Conservation (phyloP, 2,329 filamentous ascomycete genomes). For the Acrocalymma vagum region DNA sequence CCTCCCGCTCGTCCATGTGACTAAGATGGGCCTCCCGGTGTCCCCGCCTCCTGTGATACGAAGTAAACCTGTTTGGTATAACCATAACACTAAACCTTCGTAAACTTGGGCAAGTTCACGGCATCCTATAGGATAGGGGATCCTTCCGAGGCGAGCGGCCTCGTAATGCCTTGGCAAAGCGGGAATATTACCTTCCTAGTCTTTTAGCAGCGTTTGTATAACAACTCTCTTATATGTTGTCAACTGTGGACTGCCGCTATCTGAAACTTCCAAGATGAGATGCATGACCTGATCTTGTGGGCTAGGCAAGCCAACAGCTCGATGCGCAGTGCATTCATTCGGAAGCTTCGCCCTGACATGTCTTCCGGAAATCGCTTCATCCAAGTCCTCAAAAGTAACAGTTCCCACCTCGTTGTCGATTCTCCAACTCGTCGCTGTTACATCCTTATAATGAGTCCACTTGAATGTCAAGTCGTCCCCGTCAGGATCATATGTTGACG, state of each 20-base stretch:
- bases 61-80: too few relatives aligned
- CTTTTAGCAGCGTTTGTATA: too few relatives aligned
- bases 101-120: too few relatives aligned
- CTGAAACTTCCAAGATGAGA: slow-evolving; percentile 59
- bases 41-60: too few relatives aligned
- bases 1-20: too few relatives aligned
- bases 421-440: slow-evolving; percentile 54
- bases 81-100: too few relatives aligned
- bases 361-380: slow-evolving; percentile 36
- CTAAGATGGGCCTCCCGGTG: too few relatives aligned
- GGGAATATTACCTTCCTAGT: too few relatives aligned
- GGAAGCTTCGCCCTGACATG: slow-evolving; percentile 53
- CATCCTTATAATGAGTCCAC: slow-evolving; percentile 60
- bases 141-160: too few relatives aligned
- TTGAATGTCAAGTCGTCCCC: slow-evolving; percentile 53
- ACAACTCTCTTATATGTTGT: slow-evolving; percentile 59
- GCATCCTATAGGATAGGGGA: too few relatives aligned
- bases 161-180: too few relatives aligned
- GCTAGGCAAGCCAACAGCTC: slow-evolving; percentile 44
- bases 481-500: slow-evolving; percentile 58
- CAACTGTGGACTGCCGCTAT: slow-evolving; percentile 53
- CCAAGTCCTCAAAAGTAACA: slow-evolving; percentile 42
- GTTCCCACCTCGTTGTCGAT: slow-evolving; percentile 51
- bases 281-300: slow-evolving; percentile 56
- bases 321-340: slow-evolving; percentile 53